Evolutionary conservation across 78 protist species (phyloP), one percentile per base, ranked within the genome.

Genomic region (Bigelowiella natans): DNA sequence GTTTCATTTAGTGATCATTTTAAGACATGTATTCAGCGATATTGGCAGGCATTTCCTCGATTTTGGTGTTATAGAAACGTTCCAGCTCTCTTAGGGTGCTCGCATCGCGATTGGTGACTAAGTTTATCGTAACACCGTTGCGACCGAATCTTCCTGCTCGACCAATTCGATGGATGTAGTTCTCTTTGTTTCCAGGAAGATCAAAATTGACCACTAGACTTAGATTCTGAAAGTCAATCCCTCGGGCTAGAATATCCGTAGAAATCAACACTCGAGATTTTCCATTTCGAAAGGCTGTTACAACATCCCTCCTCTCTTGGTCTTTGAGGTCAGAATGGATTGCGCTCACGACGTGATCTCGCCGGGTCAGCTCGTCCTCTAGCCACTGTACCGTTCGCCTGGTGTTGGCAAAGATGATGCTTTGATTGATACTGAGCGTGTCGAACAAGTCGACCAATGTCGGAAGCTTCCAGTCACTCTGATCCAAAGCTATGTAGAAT

Each of bases 141-240:
- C 97, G 98, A 11, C 99, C 99, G 85, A 94, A 98, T 37, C 99
- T 93, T 1, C 99, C 99, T 0, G 96, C 91, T 28, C 99, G 97
- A 63, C 99, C 99, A 36, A 98, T 98, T 40, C 99, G 95, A 85
- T 98, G 99, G 40, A 98, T 92, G 92, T 98, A 98, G 2, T 98
- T 96, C 93, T 98, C 99, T 29, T 96, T 90, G 82, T 88, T 94
- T 87, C 94, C 94, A 73, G 99, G 99, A 93, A 98, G 95, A 90
- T 97, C 99, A 90, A 97, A 98, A 94, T 98, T 98, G 96, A 98
- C 94, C 92, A 98, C 99, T 0, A 98, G 99, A 91, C 97, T 98
- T 86, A 98, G 99, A 0, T 97, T 94, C 83, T 93, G 99, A 85
- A 97, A 94, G 90, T 98, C 99, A 86, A 98, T 98, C n/a, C 91